Evolutionary conservation across 2,329 filamentous ascomycete species (phyloP).

Genomic region (Hirsutella rhossiliensis): DNA sequence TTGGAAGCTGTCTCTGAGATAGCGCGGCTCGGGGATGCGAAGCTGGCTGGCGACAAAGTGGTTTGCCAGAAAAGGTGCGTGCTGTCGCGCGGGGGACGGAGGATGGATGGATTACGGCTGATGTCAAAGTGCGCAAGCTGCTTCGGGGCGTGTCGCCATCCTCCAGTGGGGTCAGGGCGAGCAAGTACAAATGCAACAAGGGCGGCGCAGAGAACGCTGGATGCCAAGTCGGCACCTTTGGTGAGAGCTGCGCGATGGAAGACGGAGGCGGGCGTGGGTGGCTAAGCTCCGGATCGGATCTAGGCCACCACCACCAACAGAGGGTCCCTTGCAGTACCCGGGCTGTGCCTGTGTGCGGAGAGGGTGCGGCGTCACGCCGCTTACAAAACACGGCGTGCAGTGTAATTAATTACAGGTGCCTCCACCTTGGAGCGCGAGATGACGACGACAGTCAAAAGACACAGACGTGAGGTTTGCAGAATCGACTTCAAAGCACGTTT

Average conservation of each 20-base stretch:
- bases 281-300: neutral
- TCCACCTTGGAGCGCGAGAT: neutral
- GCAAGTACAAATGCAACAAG: neutral
- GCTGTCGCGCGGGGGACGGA: neutral
- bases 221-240: neutral
- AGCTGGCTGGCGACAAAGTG: no score
- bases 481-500: neutral
- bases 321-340: no score
- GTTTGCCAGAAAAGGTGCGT: neutral
- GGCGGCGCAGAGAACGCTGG: neutral
- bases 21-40: no score
- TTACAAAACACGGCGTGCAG: neutral
- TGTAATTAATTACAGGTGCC: no score
- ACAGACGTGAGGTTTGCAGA: no score
- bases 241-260: neutral
- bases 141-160: conserved; percentile 11
- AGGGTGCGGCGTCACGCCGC: no score
- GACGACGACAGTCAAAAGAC: neutral
- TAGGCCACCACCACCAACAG: neutral
- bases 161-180: neutral
- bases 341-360: no score
- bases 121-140: conserved; percentile 6
- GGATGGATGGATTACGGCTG: neutral
- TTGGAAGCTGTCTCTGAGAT: neutral
- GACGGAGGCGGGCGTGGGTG: neutral